Base-by-base conservation (phyloP, 1,139 yeast species). In the Pichia terricola region DNA sequence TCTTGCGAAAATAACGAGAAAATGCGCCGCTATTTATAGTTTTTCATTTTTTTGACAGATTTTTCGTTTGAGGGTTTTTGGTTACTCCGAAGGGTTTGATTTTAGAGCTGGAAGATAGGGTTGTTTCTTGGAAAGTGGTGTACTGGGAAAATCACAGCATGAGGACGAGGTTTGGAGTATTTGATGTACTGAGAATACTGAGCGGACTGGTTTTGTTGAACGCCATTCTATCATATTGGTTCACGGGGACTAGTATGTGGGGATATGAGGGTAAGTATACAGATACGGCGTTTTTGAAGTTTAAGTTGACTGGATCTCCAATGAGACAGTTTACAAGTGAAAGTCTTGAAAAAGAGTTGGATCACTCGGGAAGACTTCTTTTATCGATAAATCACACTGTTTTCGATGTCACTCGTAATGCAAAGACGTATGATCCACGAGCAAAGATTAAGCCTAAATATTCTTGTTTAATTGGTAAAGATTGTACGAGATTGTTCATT, bases 401-500 rank as follows among this genome's bases (percentile, higher is more conserved):
- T 0, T 85, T 71, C 59, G 95, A 85, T 56, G 95, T 85, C 3
- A 63, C 78, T 3, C 61, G 71, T 0, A 66, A 75, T n/a, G 65
- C 70, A 2, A 62, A 58, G 2, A 64, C 80, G 2, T 85, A 86
- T 58, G 52, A 53, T 25, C 82, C 84, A 0, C 25, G 34, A 30
- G 25, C 11, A 1, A 27, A 7, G 8, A 10, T 35, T 5, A 66
- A 69, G 1, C 88, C 88, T 0, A 61, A 80, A 1, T 85, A 85
- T 58, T 59, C 67, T 4, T 65, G 70, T 43, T 75, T 86, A 56
- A 72, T 79, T 27, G 95, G 94, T 0, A 66, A 64, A 40, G 95
- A 86, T 58, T 74, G 78, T 38, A 81, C 91, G 0, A 64, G 95
- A 40, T 87, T 87, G 28, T 80, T 76, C 54, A 81, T 79, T 4